phyloP scores from a whole-genome alignment of 495 filamentous ascomycete species.

The Bathelium albidoporum region DNA sequence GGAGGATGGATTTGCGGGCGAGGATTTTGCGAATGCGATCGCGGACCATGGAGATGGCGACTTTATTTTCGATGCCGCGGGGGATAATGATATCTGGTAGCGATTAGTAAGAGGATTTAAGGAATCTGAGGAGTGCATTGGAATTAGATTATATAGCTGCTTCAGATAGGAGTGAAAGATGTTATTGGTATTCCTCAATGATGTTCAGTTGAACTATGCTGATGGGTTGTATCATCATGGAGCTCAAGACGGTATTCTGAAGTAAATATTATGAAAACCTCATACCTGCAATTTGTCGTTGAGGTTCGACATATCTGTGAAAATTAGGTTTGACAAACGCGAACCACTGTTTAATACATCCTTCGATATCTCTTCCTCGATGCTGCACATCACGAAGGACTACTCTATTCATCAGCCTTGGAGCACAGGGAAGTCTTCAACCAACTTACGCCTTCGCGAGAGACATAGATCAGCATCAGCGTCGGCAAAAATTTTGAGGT shows the following conservation, averaged over 20 bases:
- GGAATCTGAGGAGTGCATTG: not conserved
- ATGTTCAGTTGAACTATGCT: conserved; percentile 25
- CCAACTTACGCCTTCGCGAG: conserved; percentile 68
- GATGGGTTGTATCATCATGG: conserved; percentile 16
- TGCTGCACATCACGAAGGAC: conserved; percentile 80
- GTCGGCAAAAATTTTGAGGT: conserved; percentile 96
- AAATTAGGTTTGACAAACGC: conserved; percentile 92
- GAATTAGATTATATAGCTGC: not conserved
- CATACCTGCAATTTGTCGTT: conserved; percentile 65
- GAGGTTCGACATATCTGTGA: conserved; percentile 79
- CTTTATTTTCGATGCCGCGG: conserved; percentile 82
- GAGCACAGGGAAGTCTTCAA: not conserved
- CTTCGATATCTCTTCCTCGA: conserved; percentile 77
- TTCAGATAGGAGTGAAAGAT: conserved; percentile 10
- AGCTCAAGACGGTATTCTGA: not conserved
- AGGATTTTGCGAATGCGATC: conserved; percentile 80
- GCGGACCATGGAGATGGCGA: conserved; percentile 87
- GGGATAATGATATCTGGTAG: conserved; percentile 81
- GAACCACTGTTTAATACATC: conserved; percentile 98
- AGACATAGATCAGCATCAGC: conserved; percentile 92
- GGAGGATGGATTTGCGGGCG: conserved; percentile 70
- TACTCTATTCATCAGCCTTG: conserved; percentile 30
- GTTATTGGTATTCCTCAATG: conserved; percentile 18
- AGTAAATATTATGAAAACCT: conserved; percentile 1
- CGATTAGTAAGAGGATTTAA: conserved; percentile 7